Evolutionary conservation across 305 asterid species (phyloP), one percentile per base, ranked within the genome.

Genomic region (Ajuga reptans): DNA sequence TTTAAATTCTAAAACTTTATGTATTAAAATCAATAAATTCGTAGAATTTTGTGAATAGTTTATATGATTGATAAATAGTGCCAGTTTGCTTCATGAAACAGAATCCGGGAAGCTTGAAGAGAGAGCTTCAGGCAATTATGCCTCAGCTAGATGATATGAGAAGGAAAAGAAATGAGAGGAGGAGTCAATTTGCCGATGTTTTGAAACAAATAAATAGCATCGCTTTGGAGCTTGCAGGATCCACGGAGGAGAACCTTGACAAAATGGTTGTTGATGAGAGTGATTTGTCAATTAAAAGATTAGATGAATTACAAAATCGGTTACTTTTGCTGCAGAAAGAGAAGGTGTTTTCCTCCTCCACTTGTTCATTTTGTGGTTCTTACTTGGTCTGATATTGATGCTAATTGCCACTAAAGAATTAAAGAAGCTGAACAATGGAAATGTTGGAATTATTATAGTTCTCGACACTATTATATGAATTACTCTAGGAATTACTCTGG

Each of bases 101-200:
- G 89, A 77, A 56, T 77, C 75, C 80, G 65, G 83, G 85, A 60
- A 83, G 86, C 86, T 81, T 90, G 79, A 88, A 79, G 78, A 69
- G 76, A 68, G 90, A 84, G 78, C 91, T 87, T 79, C 78, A 79
- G 75, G 80, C 78, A 17, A 83, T 90, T 72, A 79, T 64, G 81
- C 86, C 95, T 73, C 83, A 69, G 61, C 80, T 90, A 55, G 95
- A 90, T 29, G 89, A 81, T 64, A 86, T 89, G 87, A 80, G 53
- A 68, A 78, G 63, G 85, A 85, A 80, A 79, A 79, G 68, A 79
- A 57, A 54, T 47, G 96, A 89, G 77, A 89, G 96, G 78, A 87
- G 66, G 78, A 59, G 65, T 72, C 91, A 84, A 37, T 86, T 90
- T 76, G 65, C 64, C 1, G 90, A 84, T 69, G 84, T 93, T 76